Conservation (phyloP, 2,329 filamentous ascomycete genomes). For the Aspergillus sp. region DNA sequence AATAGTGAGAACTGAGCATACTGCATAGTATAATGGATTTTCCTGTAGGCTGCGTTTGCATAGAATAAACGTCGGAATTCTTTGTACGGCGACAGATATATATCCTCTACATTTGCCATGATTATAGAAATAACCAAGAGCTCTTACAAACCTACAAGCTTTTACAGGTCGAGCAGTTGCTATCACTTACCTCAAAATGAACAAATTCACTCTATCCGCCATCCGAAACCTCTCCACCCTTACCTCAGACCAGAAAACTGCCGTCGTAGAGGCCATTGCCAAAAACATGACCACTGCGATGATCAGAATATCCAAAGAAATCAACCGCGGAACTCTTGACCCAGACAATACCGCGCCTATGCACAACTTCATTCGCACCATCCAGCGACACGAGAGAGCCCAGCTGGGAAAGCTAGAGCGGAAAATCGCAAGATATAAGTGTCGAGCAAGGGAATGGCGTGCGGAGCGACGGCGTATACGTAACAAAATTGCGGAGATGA, state of each 20-base stretch:
- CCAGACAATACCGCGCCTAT: slow-evolving; percentile 25
- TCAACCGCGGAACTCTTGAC: slow-evolving; percentile 25
- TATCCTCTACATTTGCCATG: not conserved
- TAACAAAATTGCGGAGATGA: slow-evolving; percentile 21
- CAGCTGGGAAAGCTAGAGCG: slow-evolving; percentile 21
- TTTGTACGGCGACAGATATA: slow-evolving; percentile 1
- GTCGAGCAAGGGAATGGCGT: slow-evolving; percentile 17
- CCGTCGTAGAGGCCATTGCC: slow-evolving; percentile 27
- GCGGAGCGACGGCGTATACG: slow-evolving; percentile 22
- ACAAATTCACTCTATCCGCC: not conserved
- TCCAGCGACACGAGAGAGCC: slow-evolving; percentile 22
- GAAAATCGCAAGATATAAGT: slow-evolving; percentile 18
- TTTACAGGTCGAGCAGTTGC: not conserved
- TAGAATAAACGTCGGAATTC: not conserved
- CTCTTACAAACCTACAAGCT: not conserved
- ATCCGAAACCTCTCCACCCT: slow-evolving; percentile 17
- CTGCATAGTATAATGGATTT: not conserved
- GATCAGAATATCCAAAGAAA: slow-evolving; percentile 27
- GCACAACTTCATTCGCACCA: slow-evolving; percentile 26
- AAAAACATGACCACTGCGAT: slow-evolving; percentile 32
- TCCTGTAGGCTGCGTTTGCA: not conserved
- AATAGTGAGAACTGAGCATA: not conserved
- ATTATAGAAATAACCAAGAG: not conserved
- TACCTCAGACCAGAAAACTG: slow-evolving; percentile 20
- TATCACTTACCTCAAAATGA: not conserved